These are phyloP conservation scores for Knoxdaviesia proteae DNA, from an alignment of 2,329 filamentous ascomycete genomes.

Conservation along the genomic window DNA sequence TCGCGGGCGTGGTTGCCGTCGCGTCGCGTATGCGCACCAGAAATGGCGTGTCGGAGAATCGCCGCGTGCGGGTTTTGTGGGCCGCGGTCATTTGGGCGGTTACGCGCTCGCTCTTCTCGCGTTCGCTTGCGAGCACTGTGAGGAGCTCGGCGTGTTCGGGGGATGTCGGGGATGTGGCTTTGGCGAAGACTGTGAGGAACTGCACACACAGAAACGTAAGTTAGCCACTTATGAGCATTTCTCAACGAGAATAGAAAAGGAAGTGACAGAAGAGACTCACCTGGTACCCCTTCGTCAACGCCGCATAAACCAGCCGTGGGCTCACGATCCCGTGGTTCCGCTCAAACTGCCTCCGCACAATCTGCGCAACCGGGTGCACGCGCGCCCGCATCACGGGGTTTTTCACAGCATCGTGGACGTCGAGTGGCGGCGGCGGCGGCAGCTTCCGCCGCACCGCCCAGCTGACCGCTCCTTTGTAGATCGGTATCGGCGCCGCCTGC, in stretches of 20 bases:
- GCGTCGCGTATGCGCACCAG: constrained; percentile 12
- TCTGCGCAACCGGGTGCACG: too few relatives aligned
- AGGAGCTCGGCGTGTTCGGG: constrained; percentile 21
- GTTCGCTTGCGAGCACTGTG: too few relatives aligned
- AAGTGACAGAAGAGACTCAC: constrained; percentile 13
- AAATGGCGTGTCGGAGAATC: constrained; percentile 10
- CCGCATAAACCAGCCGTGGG: constrained; percentile 35
- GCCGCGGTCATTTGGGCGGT: not conserved
- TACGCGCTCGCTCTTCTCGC: not conserved
- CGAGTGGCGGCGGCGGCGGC: too few relatives aligned
- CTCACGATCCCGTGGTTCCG: constrained; percentile 37
- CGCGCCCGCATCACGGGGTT: too few relatives aligned
- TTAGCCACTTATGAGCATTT: not conserved
- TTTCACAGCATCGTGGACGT: too few relatives aligned
- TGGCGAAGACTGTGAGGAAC: constrained; percentile 20
- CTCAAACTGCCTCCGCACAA: constrained; percentile 26
- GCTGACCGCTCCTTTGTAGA: too few relatives aligned
- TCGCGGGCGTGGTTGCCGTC: constrained; percentile 15
- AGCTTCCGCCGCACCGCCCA: too few relatives aligned
- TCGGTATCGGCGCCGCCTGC: too few relatives aligned
- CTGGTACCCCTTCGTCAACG: constrained; percentile 49
- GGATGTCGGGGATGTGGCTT: constrained; percentile 16
- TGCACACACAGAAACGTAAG: constrained; percentile 6
- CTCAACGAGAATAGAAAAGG: not conserved
- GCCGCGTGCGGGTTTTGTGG: constrained; percentile 6